These are phyloP conservation scores for Erodium texanum DNA, from an alignment of 441 rosid species.

Conservation along the genomic window DNA sequence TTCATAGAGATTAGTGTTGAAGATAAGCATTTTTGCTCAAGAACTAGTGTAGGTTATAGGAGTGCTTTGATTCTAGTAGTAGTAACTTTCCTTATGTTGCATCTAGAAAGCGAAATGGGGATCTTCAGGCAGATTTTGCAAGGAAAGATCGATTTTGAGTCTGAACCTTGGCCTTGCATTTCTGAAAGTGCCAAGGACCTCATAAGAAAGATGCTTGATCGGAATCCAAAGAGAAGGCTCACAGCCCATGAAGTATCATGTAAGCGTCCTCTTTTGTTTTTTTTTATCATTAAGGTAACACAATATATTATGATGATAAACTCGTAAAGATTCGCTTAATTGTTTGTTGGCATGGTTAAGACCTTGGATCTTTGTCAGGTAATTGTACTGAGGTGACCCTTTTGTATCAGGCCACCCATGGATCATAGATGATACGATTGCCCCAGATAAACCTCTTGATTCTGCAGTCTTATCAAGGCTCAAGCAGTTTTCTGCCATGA, in stretches of 20 bases:
- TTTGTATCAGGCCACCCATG: constrained; percentile 63
- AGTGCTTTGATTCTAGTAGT: neutral
- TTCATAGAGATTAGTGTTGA: constrained; percentile 5
- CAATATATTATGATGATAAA: neutral
- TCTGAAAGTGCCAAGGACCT: constrained; percentile 80
- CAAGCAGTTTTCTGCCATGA: constrained; percentile 83
- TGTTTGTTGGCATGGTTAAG: constrained; percentile 5
- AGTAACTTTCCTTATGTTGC: constrained; percentile 15
- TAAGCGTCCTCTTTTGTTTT: constrained; percentile 26
- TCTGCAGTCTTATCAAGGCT: constrained; percentile 54
- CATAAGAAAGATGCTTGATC: constrained; percentile 66
- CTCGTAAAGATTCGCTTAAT: neutral
- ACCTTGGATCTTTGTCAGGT: constrained; percentile 13
- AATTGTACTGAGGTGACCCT: constrained; percentile 4
- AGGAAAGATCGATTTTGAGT: constrained; percentile 67
- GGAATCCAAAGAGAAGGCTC: constrained; percentile 59
- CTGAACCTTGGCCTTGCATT: constrained; percentile 79
- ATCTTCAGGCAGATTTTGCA: constrained; percentile 68
- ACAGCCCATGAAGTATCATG: constrained; percentile 84
- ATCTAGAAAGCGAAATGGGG: constrained; percentile 74
- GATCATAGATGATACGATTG: constrained; percentile 46
- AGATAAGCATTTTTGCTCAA: neutral
- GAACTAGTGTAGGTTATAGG: neutral
- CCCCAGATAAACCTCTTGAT: constrained; percentile 55
- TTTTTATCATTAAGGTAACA: constrained; percentile 3